Percentiles rank a stretch among this genome's conserved stretches.
phyloP scores from a whole-genome alignment of 23 red algal species.

The Gracilaria gracilis region DNA sequence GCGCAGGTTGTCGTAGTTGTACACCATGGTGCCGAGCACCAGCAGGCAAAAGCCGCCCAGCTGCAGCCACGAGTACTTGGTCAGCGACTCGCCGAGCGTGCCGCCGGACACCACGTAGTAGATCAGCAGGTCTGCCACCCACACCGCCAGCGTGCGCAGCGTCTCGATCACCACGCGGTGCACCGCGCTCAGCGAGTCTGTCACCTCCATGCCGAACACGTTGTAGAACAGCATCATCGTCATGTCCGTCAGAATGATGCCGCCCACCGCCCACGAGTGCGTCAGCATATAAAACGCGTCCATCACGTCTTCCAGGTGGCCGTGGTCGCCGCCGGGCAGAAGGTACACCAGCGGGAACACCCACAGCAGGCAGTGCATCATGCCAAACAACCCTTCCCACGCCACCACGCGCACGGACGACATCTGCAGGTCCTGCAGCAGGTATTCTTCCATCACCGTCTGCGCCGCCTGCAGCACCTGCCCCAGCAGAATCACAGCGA shows the following conservation, averaged over 20 bases:
- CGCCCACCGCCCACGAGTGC: conserved; percentile 74
- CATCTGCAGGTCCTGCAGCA: conserved; percentile 90
- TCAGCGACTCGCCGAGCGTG: conserved; percentile 86
- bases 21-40: conserved; percentile 85
- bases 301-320: conserved; percentile 79
- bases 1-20: conserved; percentile 69
- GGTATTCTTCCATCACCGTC: conserved; percentile 90
- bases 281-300: conserved; percentile 89
- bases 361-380: conserved; percentile 73
- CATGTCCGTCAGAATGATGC: conserved; percentile 80
- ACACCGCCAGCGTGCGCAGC: conserved; percentile 92
- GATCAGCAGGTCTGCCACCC: conserved; percentile 87
- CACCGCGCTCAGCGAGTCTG: conserved; percentile 78
- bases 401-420: conserved; percentile 87
- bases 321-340: conserved; percentile 83
- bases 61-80: conserved; percentile 84
- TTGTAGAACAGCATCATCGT: conserved; percentile 92
- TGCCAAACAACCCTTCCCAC: conserved; percentile 96
- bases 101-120: conserved; percentile 85
- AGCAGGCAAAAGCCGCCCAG: conserved; percentile 82
- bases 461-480: conserved; percentile 90
- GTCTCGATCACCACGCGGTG: conserved; percentile 95
- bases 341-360: conserved; percentile 89
- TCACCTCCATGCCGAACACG: conserved; percentile 95
- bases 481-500: conserved; percentile 82